phyloP scores from a whole-genome alignment of 78 protist species.

The Cavenderia fasciculata region DNA sequence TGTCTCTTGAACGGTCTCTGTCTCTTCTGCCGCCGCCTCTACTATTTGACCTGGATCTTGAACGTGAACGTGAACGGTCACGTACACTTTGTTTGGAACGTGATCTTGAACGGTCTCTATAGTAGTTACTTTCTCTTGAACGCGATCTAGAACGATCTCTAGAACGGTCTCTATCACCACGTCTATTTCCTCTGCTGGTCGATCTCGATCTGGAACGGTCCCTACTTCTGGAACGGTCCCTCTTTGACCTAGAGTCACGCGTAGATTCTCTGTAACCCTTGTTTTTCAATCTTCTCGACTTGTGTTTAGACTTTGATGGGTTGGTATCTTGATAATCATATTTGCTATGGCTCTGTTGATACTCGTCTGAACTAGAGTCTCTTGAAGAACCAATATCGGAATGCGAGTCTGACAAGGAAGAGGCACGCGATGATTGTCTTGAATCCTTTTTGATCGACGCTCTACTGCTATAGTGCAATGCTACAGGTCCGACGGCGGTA shows the following conservation, averaged over 20 bases:
- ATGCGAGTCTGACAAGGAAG: conserved; percentile 28
- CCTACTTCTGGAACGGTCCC: not conserved
- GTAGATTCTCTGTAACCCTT: not conserved
- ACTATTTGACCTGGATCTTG: conserved; percentile 19
- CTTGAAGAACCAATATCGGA: conserved; percentile 24
- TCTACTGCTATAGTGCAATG: not conserved
- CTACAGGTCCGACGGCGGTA: not conserved
- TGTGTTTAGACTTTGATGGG: not conserved
- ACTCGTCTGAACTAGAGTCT: conserved; percentile 48
- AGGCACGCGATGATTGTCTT: conserved; percentile 44
- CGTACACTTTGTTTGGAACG: not conserved
- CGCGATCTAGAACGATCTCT: conserved; percentile 15
- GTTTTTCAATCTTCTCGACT: not conserved
- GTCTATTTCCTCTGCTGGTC: not conserved
- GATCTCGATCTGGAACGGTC: conserved; percentile 15
- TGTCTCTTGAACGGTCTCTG: not conserved
- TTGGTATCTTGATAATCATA: no score
- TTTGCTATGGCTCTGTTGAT: no score
- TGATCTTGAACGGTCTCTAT: conserved; percentile 35
- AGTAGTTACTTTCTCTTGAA: not conserved
- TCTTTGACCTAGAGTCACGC: not conserved
- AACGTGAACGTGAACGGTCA: not conserved
- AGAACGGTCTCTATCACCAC: conserved; percentile 2
- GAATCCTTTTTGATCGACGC: conserved; percentile 8
- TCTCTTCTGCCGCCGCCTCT: not conserved